Base-by-base conservation (phyloP, 768 basidiomycete species). In the Podaxis sp. region DNA sequence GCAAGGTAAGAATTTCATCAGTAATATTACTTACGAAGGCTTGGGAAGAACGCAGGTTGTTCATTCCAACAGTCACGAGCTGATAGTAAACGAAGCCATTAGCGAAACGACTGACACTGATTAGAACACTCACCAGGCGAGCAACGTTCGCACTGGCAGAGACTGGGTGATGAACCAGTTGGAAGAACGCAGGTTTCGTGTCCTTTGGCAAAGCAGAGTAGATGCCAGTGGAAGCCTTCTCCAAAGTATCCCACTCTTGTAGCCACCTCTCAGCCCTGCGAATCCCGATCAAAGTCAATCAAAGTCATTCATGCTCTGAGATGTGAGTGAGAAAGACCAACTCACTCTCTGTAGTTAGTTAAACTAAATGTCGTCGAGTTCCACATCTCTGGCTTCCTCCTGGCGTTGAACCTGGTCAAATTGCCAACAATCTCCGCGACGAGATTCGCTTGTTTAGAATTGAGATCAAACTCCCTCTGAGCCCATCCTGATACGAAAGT, bases 341-440 rank as follows among this genome's bases (percentile, higher is more conserved):
- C 84, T 60, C 63, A 87, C 87, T 90, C 88, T 68, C 87, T 74
- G 68, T 88, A 89, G 68, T 86, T 84, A 51, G 75, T 76, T 62
- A 88, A 66, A 60, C 84, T 86, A 70, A 77, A 90, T 0, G 83
- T 85, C 3, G 85, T 86, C 9, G 77, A 63, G 66, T 84, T 84
- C 62, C 85, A 69, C 36, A 89, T 72, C 72, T 90, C 89, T 0
- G 85, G 85, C 72, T 89, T 90, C 61, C 84, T 72, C 46, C 83
- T 72, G 1, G 84, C 76, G 66, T 84, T 86, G 71, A 79, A 83
- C n/a, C 77, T 73, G 6, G 82, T 83, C 48, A 84, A 68, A 65
- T 86, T 85, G 10, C 71, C 76, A 25, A 89, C 76, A 56, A 89
- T 80, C 44, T 77, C 74, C 0, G 80, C 75, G 2, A 88, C 78